Evolutionary conservation across 2,329 filamentous ascomycete genomes (phyloP).

Genomic region (Fusarium palustre): DNA sequence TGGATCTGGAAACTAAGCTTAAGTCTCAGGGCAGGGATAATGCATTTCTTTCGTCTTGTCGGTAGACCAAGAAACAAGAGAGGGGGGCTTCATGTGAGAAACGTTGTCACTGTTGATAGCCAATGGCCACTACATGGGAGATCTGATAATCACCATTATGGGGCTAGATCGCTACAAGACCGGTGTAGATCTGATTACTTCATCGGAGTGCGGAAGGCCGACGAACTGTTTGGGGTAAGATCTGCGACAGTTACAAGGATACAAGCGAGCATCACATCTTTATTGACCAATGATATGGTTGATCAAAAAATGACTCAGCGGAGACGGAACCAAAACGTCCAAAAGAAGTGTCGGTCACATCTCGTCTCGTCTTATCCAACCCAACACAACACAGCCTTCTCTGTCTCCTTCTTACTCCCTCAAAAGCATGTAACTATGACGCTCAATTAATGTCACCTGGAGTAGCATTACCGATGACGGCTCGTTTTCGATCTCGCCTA

Average conservation of each 20-base stretch:
- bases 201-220: slow-evolving; percentile 11
- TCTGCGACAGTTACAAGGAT: not conserved
- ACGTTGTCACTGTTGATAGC: slow-evolving; percentile 14
- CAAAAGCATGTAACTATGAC: not conserved
- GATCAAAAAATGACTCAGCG: not conserved
- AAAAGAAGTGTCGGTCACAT: slow-evolving; percentile 5
- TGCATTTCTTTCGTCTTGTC: not conserved
- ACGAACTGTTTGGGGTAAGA: not conserved
- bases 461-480: not conserved
- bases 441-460: not conserved
- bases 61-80: slow-evolving; percentile 3
- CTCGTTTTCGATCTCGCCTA: slow-evolving; percentile 6
- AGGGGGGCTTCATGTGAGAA: slow-evolving; percentile 10
- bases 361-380: slow-evolving; percentile 3
- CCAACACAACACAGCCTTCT: not conserved
- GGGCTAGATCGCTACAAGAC: not conserved
- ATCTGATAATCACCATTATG: slow-evolving; percentile 12
- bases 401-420: not conserved
- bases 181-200: slow-evolving; percentile 18
- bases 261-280: not conserved
- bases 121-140: not conserved
- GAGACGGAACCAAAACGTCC: not conserved
- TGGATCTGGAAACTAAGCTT: slow-evolving; percentile 13
- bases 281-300: not conserved
- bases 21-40: slow-evolving; percentile 7